Evolutionary conservation across 2,329 filamentous ascomycete genomes (phyloP).

Genomic region (Calonectria hawksworthii): DNA sequence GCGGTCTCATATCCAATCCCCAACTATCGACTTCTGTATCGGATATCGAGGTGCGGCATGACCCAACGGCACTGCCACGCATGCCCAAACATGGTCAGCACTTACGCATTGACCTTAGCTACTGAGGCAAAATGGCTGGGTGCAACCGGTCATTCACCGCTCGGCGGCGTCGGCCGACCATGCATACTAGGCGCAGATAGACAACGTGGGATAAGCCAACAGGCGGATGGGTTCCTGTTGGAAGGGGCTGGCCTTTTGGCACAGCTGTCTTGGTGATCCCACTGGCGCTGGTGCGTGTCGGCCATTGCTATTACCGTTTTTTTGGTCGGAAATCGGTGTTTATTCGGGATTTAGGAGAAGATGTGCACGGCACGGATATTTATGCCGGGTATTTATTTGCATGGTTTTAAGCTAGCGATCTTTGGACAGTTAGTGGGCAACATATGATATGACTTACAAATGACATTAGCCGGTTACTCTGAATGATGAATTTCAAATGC

Average conservation of each 20-base stretch:
- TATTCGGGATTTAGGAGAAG: not conserved
- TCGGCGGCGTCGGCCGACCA: constrained; percentile 1
- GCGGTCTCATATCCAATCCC: constrained; percentile 5
- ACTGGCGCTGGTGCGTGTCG: not conserved
- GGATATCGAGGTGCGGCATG: not conserved
- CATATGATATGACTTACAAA: not conserved
- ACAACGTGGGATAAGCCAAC: not conserved
- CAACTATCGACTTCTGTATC: not conserved
- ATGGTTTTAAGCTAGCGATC: not conserved
- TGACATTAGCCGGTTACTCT: not conserved
- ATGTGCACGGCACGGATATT: not conserved
- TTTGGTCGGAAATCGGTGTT: not conserved
- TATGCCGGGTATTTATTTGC: constrained; percentile 4
- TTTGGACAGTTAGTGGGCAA: not conserved
- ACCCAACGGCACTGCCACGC: not conserved
- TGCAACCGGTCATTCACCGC: not conserved
- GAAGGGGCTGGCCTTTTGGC: not conserved
- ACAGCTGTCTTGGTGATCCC: not conserved
- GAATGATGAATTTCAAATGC: not conserved
- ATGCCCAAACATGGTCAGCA: not conserved
- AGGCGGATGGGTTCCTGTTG: not conserved
- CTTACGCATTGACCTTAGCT: not conserved
- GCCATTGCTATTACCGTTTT: not conserved
- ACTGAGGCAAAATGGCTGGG: not conserved
- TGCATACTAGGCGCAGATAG: not conserved